These are phyloP conservation scores for Leptodermis oblonga DNA, from an alignment of 257 asterid species.

Conservation along the genomic window DNA sequence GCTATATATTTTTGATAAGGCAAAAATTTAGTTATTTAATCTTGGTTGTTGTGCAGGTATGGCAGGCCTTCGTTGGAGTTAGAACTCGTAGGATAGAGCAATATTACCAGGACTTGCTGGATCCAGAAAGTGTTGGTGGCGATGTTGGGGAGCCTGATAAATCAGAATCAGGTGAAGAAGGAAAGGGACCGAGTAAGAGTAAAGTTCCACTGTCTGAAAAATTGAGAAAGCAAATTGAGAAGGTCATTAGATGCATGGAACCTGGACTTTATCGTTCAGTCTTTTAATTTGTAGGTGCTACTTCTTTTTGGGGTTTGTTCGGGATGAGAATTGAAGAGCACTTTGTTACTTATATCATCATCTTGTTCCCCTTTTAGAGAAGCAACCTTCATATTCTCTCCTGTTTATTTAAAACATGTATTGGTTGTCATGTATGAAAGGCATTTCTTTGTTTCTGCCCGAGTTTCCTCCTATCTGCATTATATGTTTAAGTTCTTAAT, in stretches of 20 bases:
- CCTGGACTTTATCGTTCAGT: slow-evolving; percentile 87
- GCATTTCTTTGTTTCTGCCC: slow-evolving; percentile 9
- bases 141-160: slow-evolving; percentile 36
- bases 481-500: not conserved
- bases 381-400: slow-evolving; percentile 8
- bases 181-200: slow-evolving; percentile 27
- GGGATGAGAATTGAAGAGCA: slow-evolving; percentile 51
- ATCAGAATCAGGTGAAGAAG: slow-evolving; percentile 28
- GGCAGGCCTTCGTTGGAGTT: slow-evolving; percentile 96
- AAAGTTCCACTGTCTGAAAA: slow-evolving; percentile 57
- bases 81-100: slow-evolving; percentile 67
- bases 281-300: slow-evolving; percentile 92
- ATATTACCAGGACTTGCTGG: slow-evolving; percentile 76
- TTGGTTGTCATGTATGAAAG: not conserved
- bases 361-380: slow-evolving; percentile 13
- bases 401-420: slow-evolving; percentile 6
- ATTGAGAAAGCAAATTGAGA: slow-evolving; percentile 95
- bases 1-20: not conserved
- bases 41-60: slow-evolving; percentile 63
- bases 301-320: slow-evolving; percentile 81
- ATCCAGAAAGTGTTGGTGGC: slow-evolving; percentile 37
- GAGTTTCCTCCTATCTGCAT: slow-evolving; percentile 2
- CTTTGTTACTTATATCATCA: slow-evolving; percentile 29
- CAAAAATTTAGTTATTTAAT: slow-evolving; percentile 6
- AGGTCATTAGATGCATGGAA: slow-evolving; percentile 99